Conservation (phyloP, 1,139 yeast species). For the Hemisphaericaspora lyxosophila region DNA sequence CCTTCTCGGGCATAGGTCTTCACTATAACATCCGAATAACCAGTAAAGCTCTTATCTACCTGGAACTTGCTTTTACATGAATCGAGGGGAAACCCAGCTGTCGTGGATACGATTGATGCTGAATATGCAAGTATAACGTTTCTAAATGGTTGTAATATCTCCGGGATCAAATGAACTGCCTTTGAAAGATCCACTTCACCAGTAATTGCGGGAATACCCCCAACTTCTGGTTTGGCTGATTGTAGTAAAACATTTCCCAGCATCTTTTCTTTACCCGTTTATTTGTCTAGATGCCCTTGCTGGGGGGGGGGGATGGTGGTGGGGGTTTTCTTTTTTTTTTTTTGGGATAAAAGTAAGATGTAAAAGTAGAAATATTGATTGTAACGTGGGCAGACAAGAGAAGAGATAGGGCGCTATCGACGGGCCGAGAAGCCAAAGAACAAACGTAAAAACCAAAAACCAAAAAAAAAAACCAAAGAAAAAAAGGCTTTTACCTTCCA, state of each 20-base stretch:
- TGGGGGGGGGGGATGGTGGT: background rate
- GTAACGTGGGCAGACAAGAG: no score
- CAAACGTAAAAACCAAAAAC: no score
- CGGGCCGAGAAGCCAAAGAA: no score
- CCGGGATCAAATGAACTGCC: slow-evolving; percentile 53
- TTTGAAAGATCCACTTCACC: slow-evolving; percentile 36
- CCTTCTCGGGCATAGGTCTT: slow-evolving; percentile 66
- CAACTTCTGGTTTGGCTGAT: slow-evolving; percentile 3
- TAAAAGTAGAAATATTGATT: background rate
- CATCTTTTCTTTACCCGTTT: background rate
- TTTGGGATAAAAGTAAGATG: no score
- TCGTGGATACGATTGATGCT: slow-evolving; percentile 65
- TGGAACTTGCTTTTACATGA: slow-evolving; percentile 85
- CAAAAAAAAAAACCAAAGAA: background rate
- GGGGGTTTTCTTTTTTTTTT: no score
- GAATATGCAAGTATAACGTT: slow-evolving; percentile 61
- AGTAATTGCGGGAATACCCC: slow-evolving; percentile 44
- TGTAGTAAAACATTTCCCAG: slow-evolving; percentile 2
- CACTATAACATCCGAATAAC: slow-evolving; percentile 58
- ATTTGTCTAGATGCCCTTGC: no score
- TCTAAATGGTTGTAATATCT: slow-evolving; percentile 51
- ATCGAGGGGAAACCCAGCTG: slow-evolving; percentile 82
- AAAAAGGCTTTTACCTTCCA: background rate
- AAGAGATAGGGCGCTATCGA: no score
- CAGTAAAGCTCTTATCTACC: slow-evolving; percentile 60